These are phyloP conservation scores for Colletotrichum tamarilloi DNA, from an alignment of 2,329 filamentous ascomycete genomes.

Conservation along the genomic window DNA sequence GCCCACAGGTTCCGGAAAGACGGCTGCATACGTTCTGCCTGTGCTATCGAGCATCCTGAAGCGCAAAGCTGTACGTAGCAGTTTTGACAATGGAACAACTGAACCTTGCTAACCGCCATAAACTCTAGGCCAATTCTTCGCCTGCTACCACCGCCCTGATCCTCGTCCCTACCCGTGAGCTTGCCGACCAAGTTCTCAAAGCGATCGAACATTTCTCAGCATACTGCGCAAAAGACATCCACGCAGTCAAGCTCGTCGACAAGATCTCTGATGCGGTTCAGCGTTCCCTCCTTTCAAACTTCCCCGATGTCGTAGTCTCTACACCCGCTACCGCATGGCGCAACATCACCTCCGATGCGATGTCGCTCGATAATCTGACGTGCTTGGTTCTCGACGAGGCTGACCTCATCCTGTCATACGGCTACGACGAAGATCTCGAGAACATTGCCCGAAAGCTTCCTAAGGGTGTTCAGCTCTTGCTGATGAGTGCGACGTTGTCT, in stretches of 20 bases:
- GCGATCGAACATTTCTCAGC: constrained; percentile 79
- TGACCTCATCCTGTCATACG: constrained; percentile 92
- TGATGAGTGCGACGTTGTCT: constrained; percentile 94
- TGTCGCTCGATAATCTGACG: constrained; percentile 77
- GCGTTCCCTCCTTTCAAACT: constrained; percentile 84
- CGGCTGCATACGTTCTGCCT: constrained; percentile 92
- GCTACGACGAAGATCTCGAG: constrained; percentile 90
- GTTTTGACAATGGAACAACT: background rate
- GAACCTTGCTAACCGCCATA: constrained; percentile 22
- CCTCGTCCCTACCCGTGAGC: constrained; percentile 92
- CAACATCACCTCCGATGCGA: constrained; percentile 78
- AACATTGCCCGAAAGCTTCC: constrained; percentile 82
- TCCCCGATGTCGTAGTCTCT: constrained; percentile 89
- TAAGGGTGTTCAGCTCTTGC: constrained; percentile 86
- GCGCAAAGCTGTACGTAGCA: constrained; percentile 70
- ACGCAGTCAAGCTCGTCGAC: constrained; percentile 86
- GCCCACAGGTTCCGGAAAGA: constrained; percentile 97
- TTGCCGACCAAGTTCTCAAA: constrained; percentile 90
- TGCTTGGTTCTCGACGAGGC: constrained; percentile 94
- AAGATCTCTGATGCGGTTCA: constrained; percentile 92
- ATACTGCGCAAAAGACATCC: constrained; percentile 87
- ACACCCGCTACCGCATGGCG: constrained; percentile 87
- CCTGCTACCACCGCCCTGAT: constrained; percentile 80
- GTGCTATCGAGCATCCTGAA: constrained; percentile 87
- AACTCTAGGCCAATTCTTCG: constrained; percentile 57